Percentiles rank a stretch among this genome's conserved stretches.
phyloP scores from a whole-genome alignment of 305 asterid species.

The Fraxinus paxiana region DNA sequence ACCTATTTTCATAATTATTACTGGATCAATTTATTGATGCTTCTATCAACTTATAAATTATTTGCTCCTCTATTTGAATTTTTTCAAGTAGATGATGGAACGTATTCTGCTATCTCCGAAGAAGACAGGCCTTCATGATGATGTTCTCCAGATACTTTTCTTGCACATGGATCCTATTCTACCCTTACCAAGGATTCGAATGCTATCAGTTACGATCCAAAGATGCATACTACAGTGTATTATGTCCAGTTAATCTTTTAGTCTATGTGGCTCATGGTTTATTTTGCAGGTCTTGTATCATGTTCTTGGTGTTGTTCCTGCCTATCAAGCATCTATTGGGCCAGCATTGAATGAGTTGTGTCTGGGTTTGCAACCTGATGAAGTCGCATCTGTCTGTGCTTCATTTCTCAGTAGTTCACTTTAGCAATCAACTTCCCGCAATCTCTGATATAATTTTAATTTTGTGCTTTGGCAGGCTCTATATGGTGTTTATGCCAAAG shows the following conservation, averaged over 20 bases:
- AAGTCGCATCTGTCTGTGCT: slow-evolving; percentile 83
- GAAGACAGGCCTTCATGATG: slow-evolving; percentile 90
- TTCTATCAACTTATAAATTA: slow-evolving; percentile 1
- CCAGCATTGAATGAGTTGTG: slow-evolving; percentile 94
- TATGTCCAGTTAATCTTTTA: slow-evolving; percentile 10
- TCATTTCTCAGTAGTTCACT: slow-evolving; percentile 22
- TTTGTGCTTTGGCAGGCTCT: slow-evolving; percentile 60
- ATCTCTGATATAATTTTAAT: slow-evolving; percentile 18
- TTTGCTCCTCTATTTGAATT: slow-evolving; percentile 19
- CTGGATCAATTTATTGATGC: slow-evolving; percentile 14
- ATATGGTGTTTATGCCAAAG: slow-evolving; percentile 88
- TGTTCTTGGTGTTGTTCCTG: slow-evolving; percentile 90
- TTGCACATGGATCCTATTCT: slow-evolving; percentile 91
- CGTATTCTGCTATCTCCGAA: slow-evolving; percentile 75
- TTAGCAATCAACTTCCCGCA: slow-evolving; percentile 18
- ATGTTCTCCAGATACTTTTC: slow-evolving; percentile 78
- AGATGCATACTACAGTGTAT: background rate
- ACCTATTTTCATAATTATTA: background rate
- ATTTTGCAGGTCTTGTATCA: slow-evolving; percentile 78
- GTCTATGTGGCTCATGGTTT: slow-evolving; percentile 31
- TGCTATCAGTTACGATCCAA: slow-evolving; percentile 71
- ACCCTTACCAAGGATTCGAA: slow-evolving; percentile 89
- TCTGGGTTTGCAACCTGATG: slow-evolving; percentile 87
- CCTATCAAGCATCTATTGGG: slow-evolving; percentile 70
- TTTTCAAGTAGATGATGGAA: slow-evolving; percentile 67